Conservation (phyloP, 2,329 filamentous ascomycete genomes). For the Pleomassaria siparia region DNA sequence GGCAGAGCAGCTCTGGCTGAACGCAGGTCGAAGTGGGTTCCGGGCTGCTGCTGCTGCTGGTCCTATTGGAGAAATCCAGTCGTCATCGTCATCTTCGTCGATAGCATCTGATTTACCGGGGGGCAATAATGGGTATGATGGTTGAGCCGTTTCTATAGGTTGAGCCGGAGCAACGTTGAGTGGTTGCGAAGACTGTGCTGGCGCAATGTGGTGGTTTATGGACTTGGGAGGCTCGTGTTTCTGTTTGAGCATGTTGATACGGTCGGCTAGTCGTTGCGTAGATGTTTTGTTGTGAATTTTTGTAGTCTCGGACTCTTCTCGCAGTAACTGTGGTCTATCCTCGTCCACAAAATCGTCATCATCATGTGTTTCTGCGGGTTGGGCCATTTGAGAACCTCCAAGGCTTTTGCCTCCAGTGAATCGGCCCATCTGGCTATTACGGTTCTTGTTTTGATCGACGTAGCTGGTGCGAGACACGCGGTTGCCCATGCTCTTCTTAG, state of each 20-base stretch:
- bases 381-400: conserved; percentile 48
- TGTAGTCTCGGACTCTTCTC: conserved; percentile 54
- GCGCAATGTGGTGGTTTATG: conserved; percentile 42
- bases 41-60: conserved; percentile 36
- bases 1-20: conserved; percentile 63
- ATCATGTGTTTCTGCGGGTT: conserved; percentile 37
- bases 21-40: conserved; percentile 47
- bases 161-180: conserved; percentile 32
- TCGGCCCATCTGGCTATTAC: conserved; percentile 72
- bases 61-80: conserved; percentile 60
- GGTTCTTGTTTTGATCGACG: conserved; percentile 62
- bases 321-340: conserved; percentile 38
- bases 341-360: conserved; percentile 58
- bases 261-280: conserved; percentile 90
- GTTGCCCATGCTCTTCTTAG: conserved; percentile 78
- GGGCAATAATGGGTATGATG: conserved; percentile 45
- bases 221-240: conserved; percentile 43
- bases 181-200: conserved; percentile 28
- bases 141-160: conserved; percentile 20
- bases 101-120: conserved; percentile 26
- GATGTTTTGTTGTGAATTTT: conserved; percentile 80
- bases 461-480: conserved; percentile 77
- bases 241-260: conserved; percentile 75
- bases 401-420: conserved; percentile 71
- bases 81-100: conserved; percentile 55